Percentiles rank a stretch among this genome's conserved stretches.
phyloP scores from a whole-genome alignment of 1,284 basidiomycete species.

The Crucibulum parvulum region DNA sequence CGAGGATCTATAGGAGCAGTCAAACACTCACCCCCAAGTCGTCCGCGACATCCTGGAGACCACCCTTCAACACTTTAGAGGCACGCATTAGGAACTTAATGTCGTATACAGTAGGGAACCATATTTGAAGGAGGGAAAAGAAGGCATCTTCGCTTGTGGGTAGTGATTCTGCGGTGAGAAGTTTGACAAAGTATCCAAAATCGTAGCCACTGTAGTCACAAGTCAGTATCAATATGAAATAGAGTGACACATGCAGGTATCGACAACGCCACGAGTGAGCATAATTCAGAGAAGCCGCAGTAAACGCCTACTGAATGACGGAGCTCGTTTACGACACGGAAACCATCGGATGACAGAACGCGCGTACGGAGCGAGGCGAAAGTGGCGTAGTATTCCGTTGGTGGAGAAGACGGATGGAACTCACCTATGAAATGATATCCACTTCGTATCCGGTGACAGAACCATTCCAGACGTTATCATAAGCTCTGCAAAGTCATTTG shows the following conservation, averaged over 20 bases:
- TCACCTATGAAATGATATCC: slow-evolving; percentile 98
- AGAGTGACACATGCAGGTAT: neutral
- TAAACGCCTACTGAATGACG: no score
- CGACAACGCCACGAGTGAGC: no score
- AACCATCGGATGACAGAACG: neutral
- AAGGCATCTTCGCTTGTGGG: slow-evolving; percentile 92
- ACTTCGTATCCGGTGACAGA: slow-evolving; percentile 88
- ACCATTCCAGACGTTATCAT: slow-evolving; percentile 97
- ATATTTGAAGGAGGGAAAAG: slow-evolving; percentile 87
- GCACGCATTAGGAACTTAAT: slow-evolving; percentile 97
- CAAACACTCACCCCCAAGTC: slow-evolving; percentile 74
- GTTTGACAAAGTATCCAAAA: slow-evolving; percentile 98
- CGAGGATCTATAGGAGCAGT: neutral
- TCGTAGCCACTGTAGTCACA: slow-evolving; percentile 85
- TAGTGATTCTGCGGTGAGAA: slow-evolving; percentile 88
- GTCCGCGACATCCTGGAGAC: slow-evolving; percentile 96
- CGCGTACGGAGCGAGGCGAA: neutral
- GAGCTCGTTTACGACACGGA: no score
- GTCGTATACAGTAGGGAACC: slow-evolving; percentile 98
- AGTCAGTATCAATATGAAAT: neutral
- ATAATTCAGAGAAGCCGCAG: no score
- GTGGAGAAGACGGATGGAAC: slow-evolving; percentile 28
- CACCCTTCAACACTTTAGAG: slow-evolving; percentile 90
- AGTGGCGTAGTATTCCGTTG: no score
- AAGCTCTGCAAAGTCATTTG: slow-evolving; percentile 96